These are phyloP conservation scores for Colletotrichum sp. DNA, from an alignment of 2,329 filamentous ascomycete genomes.

Conservation along the genomic window DNA sequence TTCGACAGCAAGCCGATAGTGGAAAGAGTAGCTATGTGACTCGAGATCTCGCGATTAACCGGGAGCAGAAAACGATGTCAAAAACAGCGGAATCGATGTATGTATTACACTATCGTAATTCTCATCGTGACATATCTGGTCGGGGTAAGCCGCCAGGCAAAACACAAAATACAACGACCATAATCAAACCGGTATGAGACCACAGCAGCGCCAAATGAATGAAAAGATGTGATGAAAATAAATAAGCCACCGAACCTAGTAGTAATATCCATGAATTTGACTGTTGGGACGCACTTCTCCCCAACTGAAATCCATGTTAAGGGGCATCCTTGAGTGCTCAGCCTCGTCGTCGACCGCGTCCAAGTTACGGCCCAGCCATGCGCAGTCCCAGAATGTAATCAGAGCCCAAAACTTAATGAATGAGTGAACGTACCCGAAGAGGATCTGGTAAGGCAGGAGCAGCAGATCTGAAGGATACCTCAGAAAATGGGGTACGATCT, in stretches of 20 bases:
- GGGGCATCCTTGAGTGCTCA: background rate
- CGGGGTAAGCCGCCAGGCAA: background rate
- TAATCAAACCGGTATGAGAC: accelerated
- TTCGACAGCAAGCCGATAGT: too few relatives aligned
- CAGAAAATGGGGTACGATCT: constrained; percentile 58
- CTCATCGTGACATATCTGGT: too few relatives aligned
- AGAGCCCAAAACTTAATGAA: constrained; percentile 62
- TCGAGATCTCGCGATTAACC: too few relatives aligned
- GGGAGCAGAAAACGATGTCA: too few relatives aligned
- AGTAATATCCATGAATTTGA: background rate
- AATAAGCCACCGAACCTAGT: background rate
- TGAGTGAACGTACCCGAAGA: constrained; percentile 64
- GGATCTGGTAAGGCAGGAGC: constrained; percentile 53
- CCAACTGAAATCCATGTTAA: background rate
- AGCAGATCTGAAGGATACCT: constrained; percentile 56
- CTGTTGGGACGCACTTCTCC: background rate
- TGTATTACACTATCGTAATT: too few relatives aligned
- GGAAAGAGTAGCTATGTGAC: too few relatives aligned
- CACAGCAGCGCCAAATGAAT: background rate
- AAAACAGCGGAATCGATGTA: too few relatives aligned
- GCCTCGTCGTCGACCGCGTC: constrained; percentile 21
- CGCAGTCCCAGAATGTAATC: constrained; percentile 54
- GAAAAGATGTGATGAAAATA: background rate
- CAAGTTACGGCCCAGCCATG: constrained; percentile 47
- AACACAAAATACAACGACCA: background rate